A percentile compares a stretch with the other conserved stretches of the same genome.
Conservation (phyloP, 2,329 filamentous ascomycete species). For the Aureobasidium sp. region DNA sequence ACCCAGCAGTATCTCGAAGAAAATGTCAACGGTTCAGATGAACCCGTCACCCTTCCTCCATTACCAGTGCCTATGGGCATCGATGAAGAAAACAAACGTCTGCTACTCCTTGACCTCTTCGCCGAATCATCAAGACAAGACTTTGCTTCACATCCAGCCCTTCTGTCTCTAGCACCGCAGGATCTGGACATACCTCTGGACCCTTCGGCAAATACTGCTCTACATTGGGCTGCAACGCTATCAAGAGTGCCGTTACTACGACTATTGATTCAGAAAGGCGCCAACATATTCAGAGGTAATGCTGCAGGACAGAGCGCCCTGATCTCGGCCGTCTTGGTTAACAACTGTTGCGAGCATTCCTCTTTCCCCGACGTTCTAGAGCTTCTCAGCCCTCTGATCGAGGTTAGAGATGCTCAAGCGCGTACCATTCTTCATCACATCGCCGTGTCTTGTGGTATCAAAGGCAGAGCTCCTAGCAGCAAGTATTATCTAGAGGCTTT, state of each 20-base stretch:
- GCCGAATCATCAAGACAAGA: conserved; percentile 57
- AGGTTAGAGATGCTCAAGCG: conserved; percentile 81
- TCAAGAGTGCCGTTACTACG: conserved; percentile 77
- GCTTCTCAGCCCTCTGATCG: conserved; percentile 80
- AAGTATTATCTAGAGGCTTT: conserved; percentile 94
- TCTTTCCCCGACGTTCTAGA: conserved; percentile 89
- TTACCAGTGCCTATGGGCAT: conserved; percentile 53
- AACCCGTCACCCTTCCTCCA: conserved; percentile 56
- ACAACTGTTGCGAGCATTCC: conserved; percentile 86
- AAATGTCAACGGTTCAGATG: conserved; percentile 42
- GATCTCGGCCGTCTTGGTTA: conserved; percentile 86
- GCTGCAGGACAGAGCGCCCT: conserved; percentile 83
- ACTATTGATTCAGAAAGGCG: conserved; percentile 73
- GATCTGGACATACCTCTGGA: conserved; percentile 94
- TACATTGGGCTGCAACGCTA: conserved; percentile 94
- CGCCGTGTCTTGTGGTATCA: conserved; percentile 89
- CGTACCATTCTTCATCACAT: conserved; percentile 94
- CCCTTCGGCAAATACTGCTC: conserved; percentile 75
- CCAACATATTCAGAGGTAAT: conserved; percentile 83
- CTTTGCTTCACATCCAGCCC: conserved; percentile 65
- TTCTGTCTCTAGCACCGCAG: conserved; percentile 65
- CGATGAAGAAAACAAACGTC: conserved; percentile 71
- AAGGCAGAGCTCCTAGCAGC: conserved; percentile 82
- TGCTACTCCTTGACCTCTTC: conserved; percentile 70
- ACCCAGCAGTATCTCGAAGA: conserved; percentile 35